Base-by-base conservation (phyloP, 495 filamentous ascomycete genomes). In the Immersiella caudata region DNA sequence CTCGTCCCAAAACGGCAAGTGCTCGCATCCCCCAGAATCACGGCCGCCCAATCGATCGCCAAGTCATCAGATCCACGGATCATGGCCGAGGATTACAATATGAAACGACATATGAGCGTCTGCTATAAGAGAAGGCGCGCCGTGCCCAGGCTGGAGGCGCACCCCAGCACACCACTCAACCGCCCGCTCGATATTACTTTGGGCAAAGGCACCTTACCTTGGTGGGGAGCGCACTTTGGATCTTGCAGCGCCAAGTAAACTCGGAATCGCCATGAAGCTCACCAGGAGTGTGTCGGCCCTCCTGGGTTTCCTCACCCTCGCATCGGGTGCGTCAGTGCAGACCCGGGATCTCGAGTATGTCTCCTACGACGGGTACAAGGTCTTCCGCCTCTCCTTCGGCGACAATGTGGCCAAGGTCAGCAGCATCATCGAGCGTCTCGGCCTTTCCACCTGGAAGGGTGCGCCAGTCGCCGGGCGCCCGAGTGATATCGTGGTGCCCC, bases 401-500 rank as follows among this genome's bases (percentile, higher is more conserved):
- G 51, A 67, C 25, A 68, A 76, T 27, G 68, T 67, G 55, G 61
- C 26, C 61, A 70, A 67, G 65, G 65, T 76, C 16, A 68, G 60
- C 65, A 26, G 59, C 60, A 67, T 74, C 59, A 64, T 76, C 65
- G 60, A 64, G 24, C 62, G 74, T 54, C 68, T 74, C 9, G 72
- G 69, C 33, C 65, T 76, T 52, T 51, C 67, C 52, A 78, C 76
- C 24, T 78, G 74, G 74, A 78, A 72, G 67, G 74, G 70, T 8
- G 68, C 67, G 18, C 70, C 71, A 12, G 56, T 59, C n/a, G 69
- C 74, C 16, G 62, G 67, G 22, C 63, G 65, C 6, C 52, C 65
- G 11, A 56, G 74, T 60, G 75, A 78, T 50, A 72, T 78, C 50
- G 75, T 78, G 18, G 70, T 78, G 8, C 74, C 75, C 0, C 75